Conservation (phyloP, 768 basidiomycete genomes). For the Hygrocybe punicea region DNA sequence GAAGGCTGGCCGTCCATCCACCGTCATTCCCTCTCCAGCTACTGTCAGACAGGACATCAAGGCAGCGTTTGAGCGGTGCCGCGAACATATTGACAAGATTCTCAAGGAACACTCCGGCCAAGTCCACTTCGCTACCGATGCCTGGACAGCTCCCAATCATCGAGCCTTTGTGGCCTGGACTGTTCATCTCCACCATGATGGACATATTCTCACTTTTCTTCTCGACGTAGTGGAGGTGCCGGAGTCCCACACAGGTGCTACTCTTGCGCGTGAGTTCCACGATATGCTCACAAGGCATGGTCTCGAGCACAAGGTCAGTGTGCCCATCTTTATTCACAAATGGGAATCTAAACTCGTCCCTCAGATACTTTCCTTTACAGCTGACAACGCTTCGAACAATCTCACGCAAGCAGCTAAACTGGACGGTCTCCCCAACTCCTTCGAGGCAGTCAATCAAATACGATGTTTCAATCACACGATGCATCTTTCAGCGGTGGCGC, state of each 20-base stretch:
- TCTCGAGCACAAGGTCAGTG: neutral
- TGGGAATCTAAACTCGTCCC: neutral
- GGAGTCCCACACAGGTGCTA: neutral
- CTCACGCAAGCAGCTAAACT: neutral
- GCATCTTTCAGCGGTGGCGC: slow-evolving; percentile 8
- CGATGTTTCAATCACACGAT: slow-evolving; percentile 12
- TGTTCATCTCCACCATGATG: neutral
- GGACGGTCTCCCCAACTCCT: neutral
- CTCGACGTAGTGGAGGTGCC: neutral
- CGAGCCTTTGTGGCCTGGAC: neutral
- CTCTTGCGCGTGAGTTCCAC: neutral
- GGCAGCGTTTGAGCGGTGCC: neutral
- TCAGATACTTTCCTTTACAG: neutral
- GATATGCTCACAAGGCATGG: neutral
- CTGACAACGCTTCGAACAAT: neutral
- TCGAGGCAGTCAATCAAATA: neutral
- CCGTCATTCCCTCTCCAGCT: neutral
- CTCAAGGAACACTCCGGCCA: neutral
- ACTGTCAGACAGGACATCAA: neutral
- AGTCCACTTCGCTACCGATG: neutral
- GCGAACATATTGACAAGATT: neutral
- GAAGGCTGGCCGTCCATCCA: neutral
- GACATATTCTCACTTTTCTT: neutral
- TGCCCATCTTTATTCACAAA: too few relatives aligned
- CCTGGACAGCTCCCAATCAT: neutral